phyloP scores from a whole-genome alignment of 805 yeast species.

The Schwanniomyces pseudopolymorphus region DNA sequence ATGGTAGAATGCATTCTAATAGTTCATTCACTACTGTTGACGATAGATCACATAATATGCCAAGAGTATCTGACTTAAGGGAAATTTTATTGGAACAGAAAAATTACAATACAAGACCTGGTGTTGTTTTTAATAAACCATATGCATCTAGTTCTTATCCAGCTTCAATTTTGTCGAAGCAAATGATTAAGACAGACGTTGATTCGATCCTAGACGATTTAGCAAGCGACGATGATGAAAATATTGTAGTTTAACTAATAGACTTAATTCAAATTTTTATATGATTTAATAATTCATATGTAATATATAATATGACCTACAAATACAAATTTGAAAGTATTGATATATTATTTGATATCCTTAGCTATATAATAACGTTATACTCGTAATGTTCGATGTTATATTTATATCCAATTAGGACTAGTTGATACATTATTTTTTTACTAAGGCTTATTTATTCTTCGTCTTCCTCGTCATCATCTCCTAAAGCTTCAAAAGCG shows the following conservation, averaged over 20 bases:
- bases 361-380: conserved; percentile 1
- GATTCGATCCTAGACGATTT: conserved; percentile 34
- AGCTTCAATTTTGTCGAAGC: conserved; percentile 30
- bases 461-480: conserved; percentile 40
- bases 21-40: conserved; percentile 16
- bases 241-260: conserved; percentile 18
- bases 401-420: background rate
- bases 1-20: conserved; percentile 6
- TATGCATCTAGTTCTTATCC: conserved; percentile 12
- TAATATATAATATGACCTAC: background rate
- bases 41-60: conserved; percentile 17
- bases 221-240: conserved; percentile 33
- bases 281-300: background rate
- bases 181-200: conserved; percentile 31
- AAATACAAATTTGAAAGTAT: background rate
- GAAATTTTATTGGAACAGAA: conserved; percentile 17
- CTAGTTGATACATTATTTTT: background rate
- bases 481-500: conserved; percentile 79
- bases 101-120: conserved; percentile 2
- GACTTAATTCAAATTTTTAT: background rate
- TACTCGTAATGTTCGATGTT: background rate
- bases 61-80: conserved; percentile 38
- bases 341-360: conserved; percentile 4
- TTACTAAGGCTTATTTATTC: conserved; percentile 1
- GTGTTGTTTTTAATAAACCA: conserved; percentile 3